Conservation (phyloP, 2,329 filamentous ascomycete species). For the Endothia cerciana region DNA sequence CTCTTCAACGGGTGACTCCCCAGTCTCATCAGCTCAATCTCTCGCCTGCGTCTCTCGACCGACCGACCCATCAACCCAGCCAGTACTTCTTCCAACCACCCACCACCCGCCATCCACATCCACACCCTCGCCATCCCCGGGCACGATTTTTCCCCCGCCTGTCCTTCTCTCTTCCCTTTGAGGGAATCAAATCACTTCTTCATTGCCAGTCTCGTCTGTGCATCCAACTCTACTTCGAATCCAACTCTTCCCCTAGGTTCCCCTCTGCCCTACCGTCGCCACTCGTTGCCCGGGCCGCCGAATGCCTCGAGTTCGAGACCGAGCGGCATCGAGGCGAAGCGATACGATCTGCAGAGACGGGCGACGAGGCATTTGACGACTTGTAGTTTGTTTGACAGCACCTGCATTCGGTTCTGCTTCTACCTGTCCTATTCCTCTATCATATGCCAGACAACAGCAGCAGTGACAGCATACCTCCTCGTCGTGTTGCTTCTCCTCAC, state of each 20-base stretch:
- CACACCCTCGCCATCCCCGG: slow-evolving; percentile 16
- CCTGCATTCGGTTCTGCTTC: background rate
- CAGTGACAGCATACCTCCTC: slow-evolving; percentile 20
- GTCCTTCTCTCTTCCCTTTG: background rate
- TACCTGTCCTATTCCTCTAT: background rate
- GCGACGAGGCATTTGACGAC: background rate
- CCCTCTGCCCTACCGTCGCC: slow-evolving; percentile 10
- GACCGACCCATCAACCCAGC: background rate
- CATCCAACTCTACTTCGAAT: background rate
- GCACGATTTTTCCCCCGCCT: slow-evolving; percentile 5
- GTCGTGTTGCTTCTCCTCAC: slow-evolving; percentile 23
- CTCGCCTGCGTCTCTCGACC: background rate
- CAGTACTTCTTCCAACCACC: slow-evolving; percentile 9
- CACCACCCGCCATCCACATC: slow-evolving; percentile 13
- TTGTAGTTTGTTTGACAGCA: slow-evolving; percentile 2
- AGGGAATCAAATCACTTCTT: slow-evolving; percentile 9
- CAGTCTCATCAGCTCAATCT: slow-evolving; percentile 10
- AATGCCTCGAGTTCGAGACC: slow-evolving; percentile 20
- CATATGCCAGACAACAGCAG: slow-evolving; percentile 9
- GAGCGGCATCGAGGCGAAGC: slow-evolving; percentile 15
- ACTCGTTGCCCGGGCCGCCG: slow-evolving; percentile 14
- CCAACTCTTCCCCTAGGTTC: background rate
- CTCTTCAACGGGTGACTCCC: slow-evolving; percentile 11
- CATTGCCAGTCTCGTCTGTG: slow-evolving; percentile 9
- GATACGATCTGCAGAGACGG: slow-evolving; percentile 9